Evolutionary conservation across 805 yeast species (phyloP), one percentile per base, ranked within the genome.

Genomic region (Lipomyces yamadae): DNA sequence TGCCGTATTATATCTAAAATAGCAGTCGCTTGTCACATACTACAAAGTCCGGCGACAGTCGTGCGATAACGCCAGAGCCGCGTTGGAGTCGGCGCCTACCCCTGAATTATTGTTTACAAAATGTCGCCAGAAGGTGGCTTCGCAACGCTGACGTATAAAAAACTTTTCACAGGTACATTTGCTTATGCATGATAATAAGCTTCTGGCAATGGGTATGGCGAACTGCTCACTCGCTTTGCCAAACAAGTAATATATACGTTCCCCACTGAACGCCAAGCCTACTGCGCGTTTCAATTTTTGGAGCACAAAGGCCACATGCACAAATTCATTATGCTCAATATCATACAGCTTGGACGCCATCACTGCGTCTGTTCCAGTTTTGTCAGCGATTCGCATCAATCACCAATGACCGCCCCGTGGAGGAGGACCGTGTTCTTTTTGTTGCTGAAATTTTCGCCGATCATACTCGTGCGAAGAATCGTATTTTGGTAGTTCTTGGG

Each of bases 391-490:
- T 11, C 39, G 13, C 15, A 11, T 11, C 39, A 11, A 37, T 42
- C 48, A 42, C 48, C 48, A 42, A 7, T 24, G 48, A 15, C 18
- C n/a, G 15, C 18, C 48, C 8, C 48, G 55, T 52, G 15, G 55
- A 7, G 55, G 55, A 11, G 30, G 55, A 24, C 34, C 55, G 24
- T 24, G 64, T 5, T 55, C 64, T 15, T 60, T 34, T 37, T 69
- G 56, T 4, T 61, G 58, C 7, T 42, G 67, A 34, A 45, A 55
- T 32, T 34, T 58, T 8, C 65, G 55, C n/a, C 61, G 32, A 35
- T 92, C 97, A 33, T 92, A 84, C 77, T 94, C 98, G 76, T 95
- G 98, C 68, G 96, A 86, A 70, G 93, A 96, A 71, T 89, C 93
- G 71, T 89, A 89, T 35, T 83, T 83, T 2, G 92, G 89, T n/a